Evolutionary conservation across 2,329 filamentous ascomycete genomes (phyloP).

Genomic region (Phialocephala subalpina): DNA sequence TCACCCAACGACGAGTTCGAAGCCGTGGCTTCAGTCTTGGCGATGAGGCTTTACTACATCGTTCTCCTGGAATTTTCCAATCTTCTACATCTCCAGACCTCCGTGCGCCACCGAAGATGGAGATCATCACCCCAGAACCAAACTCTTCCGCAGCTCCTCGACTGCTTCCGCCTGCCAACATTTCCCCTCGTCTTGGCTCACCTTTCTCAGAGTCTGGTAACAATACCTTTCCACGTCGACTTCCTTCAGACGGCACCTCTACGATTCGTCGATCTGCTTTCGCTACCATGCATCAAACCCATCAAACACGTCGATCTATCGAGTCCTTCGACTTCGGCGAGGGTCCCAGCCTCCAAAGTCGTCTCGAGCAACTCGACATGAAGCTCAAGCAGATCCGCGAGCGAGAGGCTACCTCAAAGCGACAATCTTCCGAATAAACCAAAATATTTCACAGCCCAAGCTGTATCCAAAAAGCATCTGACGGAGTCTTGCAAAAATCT

Average conservation of each 20-base stretch:
- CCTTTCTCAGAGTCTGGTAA: slow-evolving; percentile 62
- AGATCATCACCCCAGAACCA: slow-evolving; percentile 16
- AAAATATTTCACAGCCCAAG: neutral
- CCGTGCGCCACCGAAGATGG: slow-evolving; percentile 2
- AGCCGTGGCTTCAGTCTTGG: slow-evolving; percentile 45
- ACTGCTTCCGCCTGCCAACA: slow-evolving; percentile 44
- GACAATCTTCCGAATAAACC: slow-evolving; percentile 20
- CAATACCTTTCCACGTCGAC: slow-evolving; percentile 68
- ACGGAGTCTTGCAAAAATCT: slow-evolving; percentile 2
- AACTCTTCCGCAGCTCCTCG: slow-evolving; percentile 32
- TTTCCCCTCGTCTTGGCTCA: slow-evolving; percentile 59
- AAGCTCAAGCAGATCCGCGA: slow-evolving; percentile 41
- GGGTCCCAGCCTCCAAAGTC: slow-evolving; percentile 37
- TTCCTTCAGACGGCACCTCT: slow-evolving; percentile 48
- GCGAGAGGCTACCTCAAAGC: slow-evolving; percentile 30
- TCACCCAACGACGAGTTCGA: slow-evolving; percentile 41
- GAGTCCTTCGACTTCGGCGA: slow-evolving; percentile 43
- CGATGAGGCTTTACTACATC: slow-evolving; percentile 38
- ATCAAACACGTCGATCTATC: slow-evolving; percentile 51
- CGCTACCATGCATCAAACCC: slow-evolving; percentile 63
- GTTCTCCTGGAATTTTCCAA: slow-evolving; percentile 34
- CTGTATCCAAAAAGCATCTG: slow-evolving; percentile 10
- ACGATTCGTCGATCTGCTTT: slow-evolving; percentile 55
- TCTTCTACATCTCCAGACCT: slow-evolving; percentile 16
- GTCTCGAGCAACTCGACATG: slow-evolving; percentile 38